phyloP scores from a whole-genome alignment of 75 land plant species.

The Cupressus sempervirens region DNA sequence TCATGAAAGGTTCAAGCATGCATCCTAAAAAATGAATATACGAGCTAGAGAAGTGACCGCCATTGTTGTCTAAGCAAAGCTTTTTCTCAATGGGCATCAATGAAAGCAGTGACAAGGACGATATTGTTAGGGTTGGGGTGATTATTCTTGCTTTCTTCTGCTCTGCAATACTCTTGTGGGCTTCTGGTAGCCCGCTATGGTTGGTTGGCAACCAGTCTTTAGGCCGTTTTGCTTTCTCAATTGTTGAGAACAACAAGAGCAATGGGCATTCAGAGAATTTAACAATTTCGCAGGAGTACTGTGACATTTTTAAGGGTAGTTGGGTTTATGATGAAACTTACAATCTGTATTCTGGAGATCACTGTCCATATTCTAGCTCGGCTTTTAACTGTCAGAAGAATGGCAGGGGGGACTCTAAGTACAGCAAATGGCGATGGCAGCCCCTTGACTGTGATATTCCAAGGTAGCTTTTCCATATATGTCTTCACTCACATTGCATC shows the following conservation, averaged over 20 bases:
- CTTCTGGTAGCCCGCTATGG: not conserved
- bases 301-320: conserved; percentile 40
- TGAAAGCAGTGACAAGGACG: not conserved
- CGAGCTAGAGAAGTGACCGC: too few species aligned
- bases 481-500: too few species aligned
- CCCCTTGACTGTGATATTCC: conserved; percentile 36
- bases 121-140: not conserved
- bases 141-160: not conserved
- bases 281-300: not conserved
- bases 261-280: not conserved
- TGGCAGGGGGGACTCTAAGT: conserved; percentile 36
- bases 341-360: conserved; percentile 35
- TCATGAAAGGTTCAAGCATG: too few species aligned
- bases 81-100: not conserved
- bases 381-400: conserved; percentile 34
- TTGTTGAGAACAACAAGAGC: not conserved
- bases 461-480: conserved; percentile 6
- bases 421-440: conserved; percentile 45
- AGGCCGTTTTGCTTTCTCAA: not conserved
- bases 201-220: not conserved
- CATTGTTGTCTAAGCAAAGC: too few species aligned
- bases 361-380: conserved; percentile 25
- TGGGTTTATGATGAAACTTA: conserved; percentile 50
- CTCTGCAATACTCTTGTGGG: conserved; percentile 2
- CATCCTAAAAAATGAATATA: too few species aligned